Evolutionary conservation across 2,329 filamentous ascomycete genomes (phyloP).

Genomic region (Cadophora luteo-olivacea): DNA sequence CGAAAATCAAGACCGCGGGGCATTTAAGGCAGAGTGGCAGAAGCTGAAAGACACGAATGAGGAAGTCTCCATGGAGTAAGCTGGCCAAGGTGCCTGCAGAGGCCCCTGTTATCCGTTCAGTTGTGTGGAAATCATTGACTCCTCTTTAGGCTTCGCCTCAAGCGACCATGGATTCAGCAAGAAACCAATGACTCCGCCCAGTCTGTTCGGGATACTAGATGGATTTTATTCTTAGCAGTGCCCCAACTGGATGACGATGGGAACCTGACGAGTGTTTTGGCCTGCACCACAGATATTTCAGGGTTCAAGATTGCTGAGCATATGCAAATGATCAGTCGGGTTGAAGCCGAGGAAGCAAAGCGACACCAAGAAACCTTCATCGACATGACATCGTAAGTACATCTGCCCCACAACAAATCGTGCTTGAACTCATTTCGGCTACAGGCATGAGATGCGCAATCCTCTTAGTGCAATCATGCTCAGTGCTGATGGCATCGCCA

Average conservation of each 20-base stretch:
- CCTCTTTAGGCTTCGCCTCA: slow-evolving; percentile 46
- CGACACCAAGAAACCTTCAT: slow-evolving; percentile 74
- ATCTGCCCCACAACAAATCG: background rate
- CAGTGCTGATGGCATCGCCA: slow-evolving; percentile 74
- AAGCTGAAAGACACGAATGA: slow-evolving; percentile 67
- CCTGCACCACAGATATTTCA: slow-evolving; percentile 81
- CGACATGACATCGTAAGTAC: slow-evolving; percentile 63
- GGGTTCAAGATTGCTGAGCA: slow-evolving; percentile 84
- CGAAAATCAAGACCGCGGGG: slow-evolving; percentile 65
- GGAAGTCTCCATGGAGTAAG: slow-evolving; percentile 72
- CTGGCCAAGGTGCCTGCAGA: background rate
- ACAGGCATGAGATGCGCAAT: slow-evolving; percentile 75
- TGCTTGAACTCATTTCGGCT: background rate
- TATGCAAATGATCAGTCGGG: slow-evolving; percentile 75
- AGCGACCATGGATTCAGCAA: slow-evolving; percentile 63
- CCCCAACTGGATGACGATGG: slow-evolving; percentile 70
- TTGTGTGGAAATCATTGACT: background rate
- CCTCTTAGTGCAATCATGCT: slow-evolving; percentile 76
- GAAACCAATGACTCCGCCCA: slow-evolving; percentile 64
- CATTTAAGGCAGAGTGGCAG: slow-evolving; percentile 65
- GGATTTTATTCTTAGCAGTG: slow-evolving; percentile 71
- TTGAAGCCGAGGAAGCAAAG: slow-evolving; percentile 83
- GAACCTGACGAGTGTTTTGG: slow-evolving; percentile 68
- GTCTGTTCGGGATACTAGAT: slow-evolving; percentile 59
- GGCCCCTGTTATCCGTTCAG: background rate